phyloP scores from a whole-genome alignment of 345 rosid species.

The Hirschfeldia incana region DNA sequence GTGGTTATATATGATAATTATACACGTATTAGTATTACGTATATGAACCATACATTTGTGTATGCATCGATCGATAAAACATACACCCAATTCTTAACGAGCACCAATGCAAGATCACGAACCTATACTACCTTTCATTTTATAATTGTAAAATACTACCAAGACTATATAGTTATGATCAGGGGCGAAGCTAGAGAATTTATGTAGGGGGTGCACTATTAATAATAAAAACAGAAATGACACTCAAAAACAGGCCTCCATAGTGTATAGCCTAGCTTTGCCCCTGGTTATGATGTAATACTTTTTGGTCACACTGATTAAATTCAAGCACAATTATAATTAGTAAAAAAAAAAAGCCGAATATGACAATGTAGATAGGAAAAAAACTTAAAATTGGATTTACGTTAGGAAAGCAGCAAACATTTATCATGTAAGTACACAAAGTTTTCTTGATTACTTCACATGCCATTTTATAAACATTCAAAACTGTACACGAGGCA shows the following conservation, averaged over 20 bases:
- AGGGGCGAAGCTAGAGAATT: no score
- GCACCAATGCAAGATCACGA: not conserved
- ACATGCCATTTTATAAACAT: not conserved
- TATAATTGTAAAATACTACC: not conserved
- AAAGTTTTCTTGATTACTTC: not conserved
- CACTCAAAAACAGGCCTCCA: no score
- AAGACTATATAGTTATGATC: not conserved
- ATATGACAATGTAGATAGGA: not conserved
- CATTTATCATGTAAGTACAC: not conserved
- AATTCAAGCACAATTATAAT: not conserved
- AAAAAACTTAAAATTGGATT: not conserved
- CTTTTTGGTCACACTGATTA: not conserved
- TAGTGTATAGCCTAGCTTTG: no score
- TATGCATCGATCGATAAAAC: constrained; percentile 1
- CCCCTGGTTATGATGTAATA: not conserved
- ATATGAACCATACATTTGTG: constrained; percentile 6
- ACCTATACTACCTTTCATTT: not conserved
- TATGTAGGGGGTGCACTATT: no score
- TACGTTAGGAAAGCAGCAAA: not conserved
- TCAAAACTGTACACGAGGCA: not conserved
- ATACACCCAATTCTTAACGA: not conserved
- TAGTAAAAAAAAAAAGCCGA: no score
- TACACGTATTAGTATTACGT: not conserved
- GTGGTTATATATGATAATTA: not conserved
- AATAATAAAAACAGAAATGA: no score